Base-by-base conservation (phyloP, 176 grass and related monocot genomes). In the Bonia amplexicaulis region DNA sequence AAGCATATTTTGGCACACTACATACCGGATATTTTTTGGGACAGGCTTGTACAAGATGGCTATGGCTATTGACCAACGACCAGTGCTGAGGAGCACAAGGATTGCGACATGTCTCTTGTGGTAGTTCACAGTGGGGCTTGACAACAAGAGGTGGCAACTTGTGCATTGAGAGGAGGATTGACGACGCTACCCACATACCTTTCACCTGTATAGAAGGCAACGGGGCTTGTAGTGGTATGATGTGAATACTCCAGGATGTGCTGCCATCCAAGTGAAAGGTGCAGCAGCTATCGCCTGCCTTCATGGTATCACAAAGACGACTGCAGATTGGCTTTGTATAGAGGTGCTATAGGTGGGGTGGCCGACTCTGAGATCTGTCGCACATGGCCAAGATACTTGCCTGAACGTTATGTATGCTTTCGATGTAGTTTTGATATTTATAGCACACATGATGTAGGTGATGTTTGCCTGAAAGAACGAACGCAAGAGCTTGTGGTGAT, bases 271-370 rank as follows among this genome's bases (percentile, higher is more conserved):
- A 49, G 58, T 78, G 13, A 39, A 77, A 61, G 33, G 37, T 63
- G 85, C 84, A 76, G 81, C 76, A 55, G 63, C 81, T 54, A 64
- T 71, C 27, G 64, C 69, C 63, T 69, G 76, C 45, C 69, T 71
- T 26, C 89, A 85, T 88, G 80, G 85, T 91, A 88, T 66, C 89
- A 87, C 55, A 54, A 90, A 74, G 76, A 80, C 10, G 76, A 81
- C 75, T 46, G 63, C 26, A 47, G 75, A 87, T 67, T 90, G 73
- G 73, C 80, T 71, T 68, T 93, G 90, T 89, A 93, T 88, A 95
- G 81, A 88, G 86, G 86, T 90, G 81, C 46, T 88, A 73, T 90
- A 86, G 74, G 71, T 84, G 73, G 80, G 85, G 85, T 84, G 85
- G 75, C 58, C 80, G 71, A 61, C 72, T 84, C 85, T 91, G 16